Percentiles rank a stretch among this genome's conserved stretches.
Conservation (phyloP, 2,329 filamentous ascomycete genomes). For the Lasiodiplodia hormozganensis region DNA sequence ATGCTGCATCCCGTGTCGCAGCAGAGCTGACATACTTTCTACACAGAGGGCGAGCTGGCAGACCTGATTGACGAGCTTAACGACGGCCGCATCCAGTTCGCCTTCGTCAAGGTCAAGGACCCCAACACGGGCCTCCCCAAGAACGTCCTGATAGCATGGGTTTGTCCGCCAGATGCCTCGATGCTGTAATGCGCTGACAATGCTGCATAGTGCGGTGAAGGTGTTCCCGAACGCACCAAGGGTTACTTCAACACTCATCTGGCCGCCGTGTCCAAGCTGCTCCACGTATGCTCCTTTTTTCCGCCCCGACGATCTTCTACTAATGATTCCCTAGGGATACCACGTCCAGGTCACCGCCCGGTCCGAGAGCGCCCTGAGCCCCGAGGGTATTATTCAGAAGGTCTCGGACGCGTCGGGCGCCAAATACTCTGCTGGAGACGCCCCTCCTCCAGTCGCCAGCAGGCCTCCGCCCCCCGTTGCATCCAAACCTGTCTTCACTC, state of each 20-base stretch:
- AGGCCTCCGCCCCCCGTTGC: constrained; percentile 72
- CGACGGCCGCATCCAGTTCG: constrained; percentile 95
- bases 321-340: constrained; percentile 68
- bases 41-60: constrained; percentile 82
- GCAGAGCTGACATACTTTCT: constrained; percentile 35
- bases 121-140: constrained; percentile 90
- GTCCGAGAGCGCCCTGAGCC: constrained; percentile 85
- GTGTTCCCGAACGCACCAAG: constrained; percentile 97
- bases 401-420: constrained; percentile 92
- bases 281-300: constrained; percentile 66
- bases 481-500: constrained; percentile 91
- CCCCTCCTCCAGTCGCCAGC: constrained; percentile 61
- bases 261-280: constrained; percentile 84
- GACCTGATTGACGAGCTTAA: constrained; percentile 96
- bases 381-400: constrained; percentile 89
- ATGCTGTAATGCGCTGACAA: constrained; percentile 5
- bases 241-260: constrained; percentile 98
- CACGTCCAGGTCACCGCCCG: constrained; percentile 97
- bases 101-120: constrained; percentile 95
- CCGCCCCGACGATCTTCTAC: neutral
- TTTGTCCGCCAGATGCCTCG: constrained; percentile 41
- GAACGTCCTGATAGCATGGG: constrained; percentile 90
- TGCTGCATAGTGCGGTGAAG: constrained; percentile 78
- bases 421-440: constrained; percentile 80
- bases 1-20: constrained; percentile 10